Evolutionary conservation across 768 basidiomycete species (phyloP).

Genomic region (Exidia glandulosa): DNA sequence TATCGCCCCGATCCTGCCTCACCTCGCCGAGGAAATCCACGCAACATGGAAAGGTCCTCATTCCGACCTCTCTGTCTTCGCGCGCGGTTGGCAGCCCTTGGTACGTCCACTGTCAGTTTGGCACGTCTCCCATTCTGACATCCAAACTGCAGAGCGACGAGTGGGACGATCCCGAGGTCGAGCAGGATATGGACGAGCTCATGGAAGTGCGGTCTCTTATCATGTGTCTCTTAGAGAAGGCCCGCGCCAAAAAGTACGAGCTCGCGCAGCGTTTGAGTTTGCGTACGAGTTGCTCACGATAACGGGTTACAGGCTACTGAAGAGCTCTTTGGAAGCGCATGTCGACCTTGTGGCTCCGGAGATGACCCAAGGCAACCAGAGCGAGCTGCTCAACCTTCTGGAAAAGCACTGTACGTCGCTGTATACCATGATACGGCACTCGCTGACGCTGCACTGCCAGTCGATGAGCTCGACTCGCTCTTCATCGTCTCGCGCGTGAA

Average conservation of each 20-base stretch:
- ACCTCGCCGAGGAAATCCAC: conserved; percentile 84
- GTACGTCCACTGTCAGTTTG: too few relatives aligned
- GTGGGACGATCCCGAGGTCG: conserved; percentile 52
- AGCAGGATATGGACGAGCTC: conserved; percentile 51
- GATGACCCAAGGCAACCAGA: conserved; percentile 20
- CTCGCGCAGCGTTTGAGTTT: not conserved
- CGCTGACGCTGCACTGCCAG: conserved; percentile 26
- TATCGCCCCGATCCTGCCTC: conserved; percentile 79
- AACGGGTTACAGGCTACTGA: conserved; percentile 40
- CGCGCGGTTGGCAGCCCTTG: conserved; percentile 52
- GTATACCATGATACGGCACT: not conserved
- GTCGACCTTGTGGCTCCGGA: conserved; percentile 50
- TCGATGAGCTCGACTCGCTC: conserved; percentile 51
- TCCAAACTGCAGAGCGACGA: conserved; percentile 32
- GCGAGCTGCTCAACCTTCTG: conserved; percentile 3
- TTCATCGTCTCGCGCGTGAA: conserved; percentile 72
- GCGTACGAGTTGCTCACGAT: not conserved
- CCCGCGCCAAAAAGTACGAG: conserved; percentile 60
- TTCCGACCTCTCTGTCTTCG: conserved; percentile 52
- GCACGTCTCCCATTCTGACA: too few relatives aligned
- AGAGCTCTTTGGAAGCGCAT: conserved; percentile 66
- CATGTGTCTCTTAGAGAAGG: conserved; percentile 61
- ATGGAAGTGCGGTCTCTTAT: conserved; percentile 51
- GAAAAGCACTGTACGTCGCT: not conserved
- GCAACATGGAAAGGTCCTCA: conserved; percentile 17